phyloP scores from a whole-genome alignment of 1,139 yeast species.

The Suhomyces guaymorum region DNA sequence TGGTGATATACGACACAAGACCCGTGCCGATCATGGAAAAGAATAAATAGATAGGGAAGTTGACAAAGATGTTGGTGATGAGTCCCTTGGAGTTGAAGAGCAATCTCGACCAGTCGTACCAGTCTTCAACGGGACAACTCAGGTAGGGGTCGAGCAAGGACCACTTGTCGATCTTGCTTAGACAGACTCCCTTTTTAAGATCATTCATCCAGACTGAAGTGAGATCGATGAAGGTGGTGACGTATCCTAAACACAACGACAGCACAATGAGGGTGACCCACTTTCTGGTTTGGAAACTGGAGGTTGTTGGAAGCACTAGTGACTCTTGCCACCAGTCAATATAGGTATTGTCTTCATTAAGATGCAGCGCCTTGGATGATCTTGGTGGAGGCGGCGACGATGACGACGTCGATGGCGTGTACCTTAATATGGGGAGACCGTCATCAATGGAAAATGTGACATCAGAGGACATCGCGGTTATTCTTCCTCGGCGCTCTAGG shows the following conservation, averaged over 20 bases:
- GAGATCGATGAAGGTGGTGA: constrained; percentile 62
- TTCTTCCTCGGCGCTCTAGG: not conserved
- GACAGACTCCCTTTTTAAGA: constrained; percentile 50
- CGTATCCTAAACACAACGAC: constrained; percentile 58
- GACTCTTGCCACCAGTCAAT: constrained; percentile 33
- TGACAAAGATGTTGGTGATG: constrained; percentile 26
- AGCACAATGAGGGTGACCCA: constrained; percentile 63
- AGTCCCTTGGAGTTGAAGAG: constrained; percentile 24
- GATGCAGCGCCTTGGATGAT: too few relatives aligned
- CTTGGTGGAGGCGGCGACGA: constrained; percentile 3
- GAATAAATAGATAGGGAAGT: constrained; percentile 40
- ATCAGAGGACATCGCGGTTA: not conserved
- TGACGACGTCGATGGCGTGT: constrained; percentile 2
- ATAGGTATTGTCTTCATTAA: constrained; percentile 35
- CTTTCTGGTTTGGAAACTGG: constrained; percentile 28
- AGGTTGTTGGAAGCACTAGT: constrained; percentile 11
- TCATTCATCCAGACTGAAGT: constrained; percentile 65
- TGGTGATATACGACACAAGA: constrained; percentile 35
- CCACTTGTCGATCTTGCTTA: constrained; percentile 42
- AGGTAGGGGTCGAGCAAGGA: constrained; percentile 45
- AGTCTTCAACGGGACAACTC: constrained; percentile 46
- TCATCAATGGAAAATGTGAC: constrained; percentile 3
- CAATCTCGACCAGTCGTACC: constrained; percentile 44
- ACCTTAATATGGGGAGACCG: constrained; percentile 11
- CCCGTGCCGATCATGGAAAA: constrained; percentile 30